Base-by-base conservation (phyloP, 495 filamentous ascomycete species). In the Penicillium antarcticum region DNA sequence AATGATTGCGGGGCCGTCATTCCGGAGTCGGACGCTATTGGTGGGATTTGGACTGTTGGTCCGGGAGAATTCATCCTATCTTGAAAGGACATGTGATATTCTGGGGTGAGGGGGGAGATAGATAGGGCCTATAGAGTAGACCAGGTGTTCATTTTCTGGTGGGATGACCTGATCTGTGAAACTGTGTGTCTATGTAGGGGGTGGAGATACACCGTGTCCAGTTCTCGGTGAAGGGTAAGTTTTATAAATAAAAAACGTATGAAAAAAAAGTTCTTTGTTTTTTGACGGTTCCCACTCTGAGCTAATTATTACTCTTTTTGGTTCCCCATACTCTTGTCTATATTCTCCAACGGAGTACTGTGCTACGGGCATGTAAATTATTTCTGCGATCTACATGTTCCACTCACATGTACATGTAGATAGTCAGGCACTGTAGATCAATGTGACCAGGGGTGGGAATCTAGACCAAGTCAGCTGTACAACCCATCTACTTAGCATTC, bases 1-100 rank as follows among this genome's bases (percentile, higher is more conserved):
- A 51, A 38, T 57, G 51, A 35, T 57, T 69, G 65, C 69, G 69
- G 69, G 68, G 68, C 68, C 55, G 67, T 38, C 42, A 53, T 63
- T 57, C 67, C 59, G 63, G 62, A 66, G 56, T 58, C 62, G 62
- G 60, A 45, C 37, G 42, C 58, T 45, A 56, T 45, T 52, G 38
- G 44, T 39, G 21, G 37, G 37, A 52, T 23, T n/a, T 34, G 11
- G 14, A 5, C 12, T 19, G n/a, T 34, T 39, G 26, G 26, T 26
- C 26, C 33, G 16, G 21, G 17, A 16, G 18, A 18, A 13, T 16
- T 45, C n/a, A 21, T 29, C 13, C 44, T 46, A 46, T 46, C 44
- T 45, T 14, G 12, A 33, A 18, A 21, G 14, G 31, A 24, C 47
- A 49, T 49, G 47, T 49, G 47, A 49, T 34, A 48, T 32, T 33